A percentile compares a stretch with the other conserved stretches of the same genome.
Conservation (phyloP, 2,329 filamentous ascomycete genomes). For the Aspergillus fructus region DNA sequence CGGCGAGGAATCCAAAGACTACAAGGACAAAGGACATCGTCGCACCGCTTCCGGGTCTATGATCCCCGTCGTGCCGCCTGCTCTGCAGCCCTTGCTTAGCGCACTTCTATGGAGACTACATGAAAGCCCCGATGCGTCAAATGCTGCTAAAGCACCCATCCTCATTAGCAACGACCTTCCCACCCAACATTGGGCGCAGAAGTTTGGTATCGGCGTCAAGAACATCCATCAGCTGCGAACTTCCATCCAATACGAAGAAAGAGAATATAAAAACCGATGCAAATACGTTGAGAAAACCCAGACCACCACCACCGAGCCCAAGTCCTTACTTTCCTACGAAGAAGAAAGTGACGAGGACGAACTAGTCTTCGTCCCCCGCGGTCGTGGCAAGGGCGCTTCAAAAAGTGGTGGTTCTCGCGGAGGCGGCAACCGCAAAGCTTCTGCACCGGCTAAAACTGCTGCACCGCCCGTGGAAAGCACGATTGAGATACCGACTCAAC, state of each 20-base stretch:
- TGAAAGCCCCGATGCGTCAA: conserved; percentile 31
- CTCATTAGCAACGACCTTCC: conserved; percentile 46
- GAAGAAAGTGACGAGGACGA: conserved; percentile 51
- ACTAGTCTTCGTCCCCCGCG: conserved; percentile 47
- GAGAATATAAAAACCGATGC: conserved; percentile 46
- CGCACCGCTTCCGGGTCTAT: conserved; percentile 34
- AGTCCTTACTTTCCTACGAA: conserved; percentile 47
- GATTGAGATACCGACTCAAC: conserved; percentile 46
- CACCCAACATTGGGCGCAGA: conserved; percentile 47
- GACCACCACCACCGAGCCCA: conserved; percentile 35
- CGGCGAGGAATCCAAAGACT: conserved; percentile 21
- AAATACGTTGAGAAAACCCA: conserved; percentile 47
- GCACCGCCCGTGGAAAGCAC: conserved; percentile 28
- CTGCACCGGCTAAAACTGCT: conserved; percentile 21
- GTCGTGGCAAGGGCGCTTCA: conserved; percentile 36
- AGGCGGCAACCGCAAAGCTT: conserved; percentile 31
- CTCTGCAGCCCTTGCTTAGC: conserved; percentile 45
- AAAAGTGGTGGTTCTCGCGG: conserved; percentile 28
- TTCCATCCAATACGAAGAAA: conserved; percentile 48
- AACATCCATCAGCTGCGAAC: conserved; percentile 50
- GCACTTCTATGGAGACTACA: conserved; percentile 48
- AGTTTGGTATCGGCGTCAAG: conserved; percentile 48
- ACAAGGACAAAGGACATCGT: conserved; percentile 29
- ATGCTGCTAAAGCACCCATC: conserved; percentile 39
- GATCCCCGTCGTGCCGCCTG: conserved; percentile 39